Base-by-base conservation (phyloP, 768 basidiomycete species). In the Leccinum arenicola region DNA sequence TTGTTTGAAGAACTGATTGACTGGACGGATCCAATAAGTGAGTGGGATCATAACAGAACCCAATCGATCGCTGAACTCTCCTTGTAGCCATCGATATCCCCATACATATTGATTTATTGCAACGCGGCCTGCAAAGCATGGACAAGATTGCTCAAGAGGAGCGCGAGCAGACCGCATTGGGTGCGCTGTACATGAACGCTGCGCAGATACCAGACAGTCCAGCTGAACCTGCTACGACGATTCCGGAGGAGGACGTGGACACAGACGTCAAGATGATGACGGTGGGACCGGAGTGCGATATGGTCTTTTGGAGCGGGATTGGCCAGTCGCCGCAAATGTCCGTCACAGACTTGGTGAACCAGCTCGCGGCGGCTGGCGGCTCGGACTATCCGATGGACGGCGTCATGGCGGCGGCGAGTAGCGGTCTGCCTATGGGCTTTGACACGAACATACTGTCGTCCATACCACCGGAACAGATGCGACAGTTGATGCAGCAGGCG, bases 1-100 rank as follows among this genome's bases (percentile, higher is more conserved):
- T 68, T 90, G 61, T 93, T 93, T 73, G 92, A 93, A 76, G 92
- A 93, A 77, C 80, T 84, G 58, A 78, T 92, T 64, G 93, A 94
- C 78, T 94, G 91, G 91, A 78, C 78, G 68, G 93, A 94, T 69
- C 91, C 90, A 59, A 73, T 82, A 67, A 78, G 93, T 94, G 81
- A 85, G 89, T 77, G 57, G 43, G 59, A 67, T 59, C 43, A 52
- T 59, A 25, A 66, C 45, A 29, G 31, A 43, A 31, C 62, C 25
- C 57, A 59, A 62, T 61, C 56, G 68, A 65, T 68, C 54, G 66
- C 64, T 65, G 55, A 66, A 38, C 52, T 55, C 50, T 57, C 9
- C 40, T 43, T 58, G 4, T 68, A 91, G 90, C 76, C 40, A 73
- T 91, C 60, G 86, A 88, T 65, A 79, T 88, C 57, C 85, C 87